Conservation (phyloP, 164 flowering plant genomes). For the Tinospora cordifolia region DNA sequence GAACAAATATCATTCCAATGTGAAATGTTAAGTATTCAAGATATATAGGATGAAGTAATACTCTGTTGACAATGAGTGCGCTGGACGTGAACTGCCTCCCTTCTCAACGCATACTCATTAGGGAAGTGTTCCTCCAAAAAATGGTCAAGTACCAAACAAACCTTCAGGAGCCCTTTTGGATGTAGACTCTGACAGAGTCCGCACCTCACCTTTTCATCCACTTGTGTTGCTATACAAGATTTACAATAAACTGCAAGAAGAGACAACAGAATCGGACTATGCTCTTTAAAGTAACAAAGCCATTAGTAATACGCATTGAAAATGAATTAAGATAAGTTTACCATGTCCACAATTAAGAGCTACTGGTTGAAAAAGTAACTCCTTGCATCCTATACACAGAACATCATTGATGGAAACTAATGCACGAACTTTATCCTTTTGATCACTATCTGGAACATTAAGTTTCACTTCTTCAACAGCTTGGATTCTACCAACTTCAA, state of each 20-base stretch:
- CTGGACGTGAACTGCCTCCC: slow-evolving; percentile 26
- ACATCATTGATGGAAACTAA: slow-evolving; percentile 43
- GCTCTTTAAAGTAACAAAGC: not conserved
- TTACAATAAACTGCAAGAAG: slow-evolving; percentile 53
- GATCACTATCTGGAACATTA: slow-evolving; percentile 3
- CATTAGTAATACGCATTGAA: not conserved
- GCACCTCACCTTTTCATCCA: slow-evolving; percentile 38
- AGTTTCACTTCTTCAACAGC: slow-evolving; percentile 14
- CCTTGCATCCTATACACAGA: slow-evolving; percentile 54
- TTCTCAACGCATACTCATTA: slow-evolving; percentile 45
- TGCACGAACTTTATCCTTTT: slow-evolving; percentile 11
- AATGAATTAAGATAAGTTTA: slow-evolving; percentile 21
- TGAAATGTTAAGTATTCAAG: not conserved
- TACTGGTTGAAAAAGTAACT: slow-evolving; percentile 52
- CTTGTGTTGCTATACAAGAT: slow-evolving; percentile 34
- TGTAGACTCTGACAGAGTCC: slow-evolving; percentile 47
- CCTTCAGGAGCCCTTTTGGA: slow-evolving; percentile 61
- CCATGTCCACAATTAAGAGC: slow-evolving; percentile 96
- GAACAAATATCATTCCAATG: slow-evolving; percentile 1
- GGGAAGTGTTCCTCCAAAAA: slow-evolving; percentile 59
- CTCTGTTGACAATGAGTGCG: slow-evolving; percentile 21
- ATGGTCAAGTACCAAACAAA: slow-evolving; percentile 61
- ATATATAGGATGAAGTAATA: slow-evolving; percentile 32
- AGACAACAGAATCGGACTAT: not conserved
- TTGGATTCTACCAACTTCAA: slow-evolving; percentile 13